Conservation (phyloP, 2,329 filamentous ascomycete genomes). For the Fusarium nanum region DNA sequence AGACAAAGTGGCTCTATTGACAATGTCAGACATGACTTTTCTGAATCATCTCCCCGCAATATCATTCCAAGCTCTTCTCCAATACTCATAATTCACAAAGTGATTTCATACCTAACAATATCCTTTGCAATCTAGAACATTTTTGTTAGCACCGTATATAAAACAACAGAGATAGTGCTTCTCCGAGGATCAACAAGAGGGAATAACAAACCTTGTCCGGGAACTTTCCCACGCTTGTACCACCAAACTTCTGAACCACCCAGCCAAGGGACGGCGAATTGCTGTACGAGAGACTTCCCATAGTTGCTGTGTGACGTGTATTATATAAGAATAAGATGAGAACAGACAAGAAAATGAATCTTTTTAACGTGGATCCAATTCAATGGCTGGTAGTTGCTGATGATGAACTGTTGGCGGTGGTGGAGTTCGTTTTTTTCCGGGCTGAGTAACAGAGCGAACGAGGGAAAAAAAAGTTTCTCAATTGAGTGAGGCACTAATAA, state of each 20-base stretch:
- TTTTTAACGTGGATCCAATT: slow-evolving; percentile 1
- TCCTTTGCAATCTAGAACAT: slow-evolving; percentile 55
- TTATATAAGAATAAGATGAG: not conserved
- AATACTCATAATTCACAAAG: not conserved
- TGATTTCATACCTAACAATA: slow-evolving; percentile 55
- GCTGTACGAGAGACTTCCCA: slow-evolving; percentile 50
- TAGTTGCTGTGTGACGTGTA: slow-evolving; percentile 26
- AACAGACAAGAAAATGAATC: not conserved
- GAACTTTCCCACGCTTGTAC: slow-evolving; percentile 96
- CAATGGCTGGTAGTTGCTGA: slow-evolving; percentile 1
- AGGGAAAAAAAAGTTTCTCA: slow-evolving; percentile 26
- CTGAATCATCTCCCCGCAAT: slow-evolving; percentile 14
- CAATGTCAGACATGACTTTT: slow-evolving; percentile 31
- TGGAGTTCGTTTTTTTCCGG: slow-evolving; percentile 39
- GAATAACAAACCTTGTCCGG: slow-evolving; percentile 70
- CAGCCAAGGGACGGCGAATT: slow-evolving; percentile 66
- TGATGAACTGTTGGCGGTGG: slow-evolving; percentile 6
- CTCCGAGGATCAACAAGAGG: not conserved
- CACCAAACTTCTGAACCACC: slow-evolving; percentile 95
- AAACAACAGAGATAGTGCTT: slow-evolving; percentile 11
- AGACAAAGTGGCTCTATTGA: slow-evolving; percentile 61
- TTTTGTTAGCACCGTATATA: slow-evolving; percentile 13
- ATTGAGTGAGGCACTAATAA: slow-evolving; percentile 39
- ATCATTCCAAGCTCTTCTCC: not conserved
- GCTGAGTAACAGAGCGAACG: slow-evolving; percentile 40